Evolutionary conservation across 2,329 filamentous ascomycete species (phyloP).

Genomic region (Leptographium radiaticola): DNA sequence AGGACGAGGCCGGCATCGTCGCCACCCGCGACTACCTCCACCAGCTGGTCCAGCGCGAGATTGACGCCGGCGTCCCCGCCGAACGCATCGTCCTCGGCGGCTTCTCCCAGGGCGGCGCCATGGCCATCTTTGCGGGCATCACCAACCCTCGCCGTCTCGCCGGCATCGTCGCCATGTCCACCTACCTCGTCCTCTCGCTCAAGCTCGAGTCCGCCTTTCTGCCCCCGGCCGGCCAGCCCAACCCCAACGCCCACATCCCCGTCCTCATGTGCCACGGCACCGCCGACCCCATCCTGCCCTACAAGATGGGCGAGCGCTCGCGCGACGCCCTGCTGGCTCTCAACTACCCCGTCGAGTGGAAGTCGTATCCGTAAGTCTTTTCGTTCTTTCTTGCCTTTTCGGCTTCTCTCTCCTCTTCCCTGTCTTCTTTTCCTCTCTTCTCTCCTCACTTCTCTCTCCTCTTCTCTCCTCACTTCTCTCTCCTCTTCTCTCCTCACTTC

Average conservation of each 20-base stretch:
- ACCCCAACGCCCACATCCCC: conserved; percentile 57
- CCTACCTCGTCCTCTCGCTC: conserved; percentile 57
- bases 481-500: not conserved
- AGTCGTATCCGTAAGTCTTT: conserved; percentile 53
- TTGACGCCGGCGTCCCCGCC: conserved; percentile 66
- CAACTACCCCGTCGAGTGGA: conserved; percentile 63
- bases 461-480: too few relatives aligned
- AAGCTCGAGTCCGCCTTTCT: conserved; percentile 27
- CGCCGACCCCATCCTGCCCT: conserved; percentile 58
- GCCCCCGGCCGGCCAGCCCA: conserved; percentile 18
- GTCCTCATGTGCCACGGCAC: conserved; percentile 88
- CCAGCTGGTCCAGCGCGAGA: conserved; percentile 64
- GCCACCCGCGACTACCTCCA: conserved; percentile 65
- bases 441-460: not conserved
- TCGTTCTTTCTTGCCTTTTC: too few relatives aligned
- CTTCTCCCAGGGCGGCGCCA: conserved; percentile 73
- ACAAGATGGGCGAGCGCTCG: conserved; percentile 55
- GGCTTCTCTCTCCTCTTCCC: not conserved
- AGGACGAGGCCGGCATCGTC: conserved; percentile 60
- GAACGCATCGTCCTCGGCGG: conserved; percentile 77
- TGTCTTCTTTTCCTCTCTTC: too few relatives aligned
- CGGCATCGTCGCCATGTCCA: conserved; percentile 78
- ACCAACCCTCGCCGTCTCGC: conserved; percentile 62
- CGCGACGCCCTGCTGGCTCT: conserved; percentile 52
- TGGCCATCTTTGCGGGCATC: conserved; percentile 69